These are phyloP conservation scores for Neofusicoccum laricinum DNA, from an alignment of 2,329 filamentous ascomycete species.

Conservation along the genomic window DNA sequence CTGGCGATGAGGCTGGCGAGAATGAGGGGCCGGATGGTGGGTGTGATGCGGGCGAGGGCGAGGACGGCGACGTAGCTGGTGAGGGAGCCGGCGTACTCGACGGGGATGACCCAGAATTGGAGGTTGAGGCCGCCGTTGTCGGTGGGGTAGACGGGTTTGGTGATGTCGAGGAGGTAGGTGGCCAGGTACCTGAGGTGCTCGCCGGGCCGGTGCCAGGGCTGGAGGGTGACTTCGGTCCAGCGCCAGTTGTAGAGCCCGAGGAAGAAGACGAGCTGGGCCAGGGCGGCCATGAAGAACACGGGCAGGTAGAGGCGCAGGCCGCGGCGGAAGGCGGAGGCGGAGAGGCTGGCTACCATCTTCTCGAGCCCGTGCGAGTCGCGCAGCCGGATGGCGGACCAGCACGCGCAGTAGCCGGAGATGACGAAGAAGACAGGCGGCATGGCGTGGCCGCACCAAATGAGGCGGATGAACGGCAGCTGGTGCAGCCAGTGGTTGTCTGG, in stretches of 20 bases:
- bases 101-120: conserved; percentile 17
- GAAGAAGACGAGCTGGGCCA: conserved; percentile 19
- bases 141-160: background rate
- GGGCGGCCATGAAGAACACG: conserved; percentile 50
- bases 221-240: background rate
- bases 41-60: background rate
- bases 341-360: conserved; percentile 38
- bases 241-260: background rate
- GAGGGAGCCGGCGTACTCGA: conserved; percentile 14
- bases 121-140: conserved; percentile 7
- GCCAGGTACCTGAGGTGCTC: background rate
- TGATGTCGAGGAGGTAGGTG: conserved; percentile 4
- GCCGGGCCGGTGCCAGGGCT: background rate
- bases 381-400: conserved; percentile 37
- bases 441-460: conserved; percentile 59
- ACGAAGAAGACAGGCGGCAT: conserved; percentile 49
- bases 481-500: conserved; percentile 44
- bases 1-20: background rate
- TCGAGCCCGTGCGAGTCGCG: conserved; percentile 35
- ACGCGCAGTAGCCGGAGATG: conserved; percentile 44
- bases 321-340: conserved; percentile 42
- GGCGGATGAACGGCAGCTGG: conserved; percentile 52
- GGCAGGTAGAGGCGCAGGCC: conserved; percentile 44
- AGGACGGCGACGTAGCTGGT: conserved; percentile 5
- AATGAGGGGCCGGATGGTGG: background rate